phyloP scores from a whole-genome alignment of 192 early-diverging fungal genomes.

The Rhizophlyctis rosea region DNA sequence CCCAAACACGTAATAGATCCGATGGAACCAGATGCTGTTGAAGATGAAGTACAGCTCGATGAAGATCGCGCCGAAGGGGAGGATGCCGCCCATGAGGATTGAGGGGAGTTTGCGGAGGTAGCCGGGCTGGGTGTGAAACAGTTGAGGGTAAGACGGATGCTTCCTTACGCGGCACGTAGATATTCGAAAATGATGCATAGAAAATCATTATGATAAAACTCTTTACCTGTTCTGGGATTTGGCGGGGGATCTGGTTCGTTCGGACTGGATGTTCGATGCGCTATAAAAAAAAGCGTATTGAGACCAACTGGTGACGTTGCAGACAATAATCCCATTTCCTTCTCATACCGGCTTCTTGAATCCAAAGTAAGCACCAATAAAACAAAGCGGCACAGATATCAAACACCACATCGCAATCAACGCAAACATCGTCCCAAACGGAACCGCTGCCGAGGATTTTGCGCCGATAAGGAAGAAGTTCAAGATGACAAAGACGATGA shows the following conservation, averaged over 20 bases:
- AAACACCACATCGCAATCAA: conserved; percentile 77
- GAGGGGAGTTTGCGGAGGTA: conserved; percentile 63
- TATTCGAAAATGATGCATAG: not conserved
- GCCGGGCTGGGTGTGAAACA: conserved; percentile 41
- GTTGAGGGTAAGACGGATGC: not conserved
- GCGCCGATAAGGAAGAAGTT: conserved; percentile 86
- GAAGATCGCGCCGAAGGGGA: conserved; percentile 68
- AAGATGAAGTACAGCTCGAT: conserved; percentile 64
- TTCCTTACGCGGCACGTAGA: not conserved
- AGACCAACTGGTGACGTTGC: no score
- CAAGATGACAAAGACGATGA: conserved; percentile 63
- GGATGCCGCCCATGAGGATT: conserved; percentile 62
- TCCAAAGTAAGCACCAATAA: conserved; percentile 86
- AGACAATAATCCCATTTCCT: no score
- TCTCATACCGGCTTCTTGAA: conserved; percentile 59
- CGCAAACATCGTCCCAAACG: conserved; percentile 81
- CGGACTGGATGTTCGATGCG: conserved; percentile 81
- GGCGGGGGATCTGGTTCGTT: conserved; percentile 88
- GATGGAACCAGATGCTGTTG: conserved; percentile 53
- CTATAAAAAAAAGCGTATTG: conserved; percentile 8
- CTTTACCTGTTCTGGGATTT: conserved; percentile 72
- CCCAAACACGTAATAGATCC: conserved; percentile 60
- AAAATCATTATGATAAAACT: conserved; percentile 1
- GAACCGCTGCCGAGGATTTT: conserved; percentile 85
- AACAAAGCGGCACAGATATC: conserved; percentile 72